Evolutionary conservation across 2,329 filamentous ascomycete species (phyloP).

Genomic region (Bipolaris sorokiniana): DNA sequence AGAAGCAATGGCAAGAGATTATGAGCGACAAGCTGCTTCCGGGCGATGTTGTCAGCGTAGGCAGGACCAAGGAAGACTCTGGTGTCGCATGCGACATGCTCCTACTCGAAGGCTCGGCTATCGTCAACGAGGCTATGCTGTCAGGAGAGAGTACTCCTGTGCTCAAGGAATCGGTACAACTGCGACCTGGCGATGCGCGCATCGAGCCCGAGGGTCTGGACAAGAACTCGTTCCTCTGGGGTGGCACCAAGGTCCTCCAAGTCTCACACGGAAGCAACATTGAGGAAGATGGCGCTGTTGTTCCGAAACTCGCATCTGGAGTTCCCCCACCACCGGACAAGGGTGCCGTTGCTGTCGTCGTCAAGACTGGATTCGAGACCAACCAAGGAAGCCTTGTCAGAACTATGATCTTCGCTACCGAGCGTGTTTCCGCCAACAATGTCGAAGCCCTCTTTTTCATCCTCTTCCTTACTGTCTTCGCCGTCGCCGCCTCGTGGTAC

Average conservation of each 20-base stretch:
- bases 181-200: constrained; percentile 78
- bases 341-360: constrained; percentile 89
- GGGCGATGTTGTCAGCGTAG: constrained; percentile 90
- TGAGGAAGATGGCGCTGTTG: constrained; percentile 65
- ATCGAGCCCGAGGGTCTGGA: constrained; percentile 91
- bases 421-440: constrained; percentile 98
- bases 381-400: constrained; percentile 96
- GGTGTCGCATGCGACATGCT: constrained; percentile 98
- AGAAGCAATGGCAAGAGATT: constrained; percentile 85
- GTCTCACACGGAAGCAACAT: constrained; percentile 84
- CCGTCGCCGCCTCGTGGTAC: constrained; percentile 97
- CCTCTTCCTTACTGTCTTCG: constrained; percentile 93
- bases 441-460: constrained; percentile 97
- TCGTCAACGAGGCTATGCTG: constrained; percentile 99
- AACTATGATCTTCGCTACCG: constrained; percentile 99
- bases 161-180: constrained; percentile 92
- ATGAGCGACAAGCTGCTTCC: constrained; percentile 91
- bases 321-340: constrained; percentile 88
- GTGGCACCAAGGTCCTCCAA: constrained; percentile 96
- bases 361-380: constrained; percentile 98
- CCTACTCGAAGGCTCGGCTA: constrained; percentile 89
- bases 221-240: constrained; percentile 96
- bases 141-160: constrained; percentile 97
- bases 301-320: constrained; percentile 73
- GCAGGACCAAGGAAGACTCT: constrained; percentile 93